Conservation (phyloP, 208 protist genomes). For the Herpetomonas tarakana region DNA sequence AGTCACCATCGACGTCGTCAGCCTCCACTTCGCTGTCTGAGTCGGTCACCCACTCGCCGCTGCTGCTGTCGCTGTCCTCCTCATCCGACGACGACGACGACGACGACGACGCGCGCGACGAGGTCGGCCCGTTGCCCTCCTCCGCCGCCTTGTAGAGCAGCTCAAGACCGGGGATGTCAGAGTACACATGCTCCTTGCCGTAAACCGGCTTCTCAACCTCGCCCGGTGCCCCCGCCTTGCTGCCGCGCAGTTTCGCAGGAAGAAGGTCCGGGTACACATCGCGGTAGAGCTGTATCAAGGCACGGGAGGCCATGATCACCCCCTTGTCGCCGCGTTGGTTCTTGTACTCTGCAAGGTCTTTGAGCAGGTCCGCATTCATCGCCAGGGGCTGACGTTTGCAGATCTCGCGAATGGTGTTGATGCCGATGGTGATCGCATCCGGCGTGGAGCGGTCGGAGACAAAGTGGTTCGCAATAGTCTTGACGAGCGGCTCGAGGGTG, state of each 20-base stretch:
- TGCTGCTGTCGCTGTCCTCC: slow-evolving; percentile 34
- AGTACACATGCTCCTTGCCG: slow-evolving; percentile 66
- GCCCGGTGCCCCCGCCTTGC: slow-evolving; percentile 30
- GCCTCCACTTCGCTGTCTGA: slow-evolving; percentile 55
- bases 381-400: slow-evolving; percentile 93
- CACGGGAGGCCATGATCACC: slow-evolving; percentile 94
- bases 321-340: slow-evolving; percentile 92
- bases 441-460: slow-evolving; percentile 91
- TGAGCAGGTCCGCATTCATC: slow-evolving; percentile 92
- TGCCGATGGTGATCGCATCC: slow-evolving; percentile 94
- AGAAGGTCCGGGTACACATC: slow-evolving; percentile 95
- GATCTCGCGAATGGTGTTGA: slow-evolving; percentile 97
- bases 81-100: slow-evolving; percentile 18
- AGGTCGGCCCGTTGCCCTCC: background rate
- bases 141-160: slow-evolving; percentile 49
- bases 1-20: slow-evolving; percentile 75
- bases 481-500: slow-evolving; percentile 88
- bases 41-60: slow-evolving; percentile 74
- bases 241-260: slow-evolving; percentile 90
- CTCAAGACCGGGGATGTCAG: slow-evolving; percentile 84
- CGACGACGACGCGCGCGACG: background rate
- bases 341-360: slow-evolving; percentile 94
- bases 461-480: slow-evolving; percentile 96
- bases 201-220: slow-evolving; percentile 51
- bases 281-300: slow-evolving; percentile 95